phyloP scores from a whole-genome alignment of 805 yeast species.

The Suhomyces xylopsoci region DNA sequence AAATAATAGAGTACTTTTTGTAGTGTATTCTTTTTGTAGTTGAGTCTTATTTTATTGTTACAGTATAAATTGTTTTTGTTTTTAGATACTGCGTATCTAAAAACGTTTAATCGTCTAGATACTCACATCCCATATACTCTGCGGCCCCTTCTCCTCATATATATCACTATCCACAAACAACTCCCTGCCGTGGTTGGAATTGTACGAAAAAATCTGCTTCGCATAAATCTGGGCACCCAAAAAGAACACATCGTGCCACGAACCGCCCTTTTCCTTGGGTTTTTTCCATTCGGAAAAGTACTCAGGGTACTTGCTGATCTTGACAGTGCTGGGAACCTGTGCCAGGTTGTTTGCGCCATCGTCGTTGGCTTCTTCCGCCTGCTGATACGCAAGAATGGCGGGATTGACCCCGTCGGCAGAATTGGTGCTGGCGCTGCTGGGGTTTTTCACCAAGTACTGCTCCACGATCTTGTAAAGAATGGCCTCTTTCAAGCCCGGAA shows the following conservation, averaged over 20 bases:
- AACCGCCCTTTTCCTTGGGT: conserved; percentile 50
- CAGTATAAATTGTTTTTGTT: too few relatives aligned
- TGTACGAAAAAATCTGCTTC: conserved; percentile 72
- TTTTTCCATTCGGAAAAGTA: conserved; percentile 93
- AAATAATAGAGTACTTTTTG: too few relatives aligned
- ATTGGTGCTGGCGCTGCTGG: conserved; percentile 21
- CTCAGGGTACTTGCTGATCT: conserved; percentile 72
- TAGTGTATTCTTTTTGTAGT: too few relatives aligned
- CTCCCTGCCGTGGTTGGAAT: conserved; percentile 53
- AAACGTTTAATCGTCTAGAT: too few relatives aligned
- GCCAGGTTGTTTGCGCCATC: conserved; percentile 29
- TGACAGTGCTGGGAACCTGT: conserved; percentile 81
- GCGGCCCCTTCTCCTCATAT: conserved; percentile 79
- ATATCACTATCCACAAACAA: conserved; percentile 65
- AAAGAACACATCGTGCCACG: conserved; percentile 69
- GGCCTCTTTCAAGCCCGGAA: conserved; percentile 74
- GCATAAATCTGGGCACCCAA: conserved; percentile 87
- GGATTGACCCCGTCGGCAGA: conserved; percentile 28
- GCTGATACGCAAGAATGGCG: conserved; percentile 43
- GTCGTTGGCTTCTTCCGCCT: conserved; percentile 33
- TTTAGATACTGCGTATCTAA: too few relatives aligned
- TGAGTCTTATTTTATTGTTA: too few relatives aligned
- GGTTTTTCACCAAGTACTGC: conserved; percentile 48
- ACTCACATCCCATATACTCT: conserved; percentile 68
- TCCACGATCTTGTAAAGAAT: conserved; percentile 55